Evolutionary conservation across 1,139 yeast genomes (phyloP).

Genomic region (Suhomyces ambrosiae): DNA sequence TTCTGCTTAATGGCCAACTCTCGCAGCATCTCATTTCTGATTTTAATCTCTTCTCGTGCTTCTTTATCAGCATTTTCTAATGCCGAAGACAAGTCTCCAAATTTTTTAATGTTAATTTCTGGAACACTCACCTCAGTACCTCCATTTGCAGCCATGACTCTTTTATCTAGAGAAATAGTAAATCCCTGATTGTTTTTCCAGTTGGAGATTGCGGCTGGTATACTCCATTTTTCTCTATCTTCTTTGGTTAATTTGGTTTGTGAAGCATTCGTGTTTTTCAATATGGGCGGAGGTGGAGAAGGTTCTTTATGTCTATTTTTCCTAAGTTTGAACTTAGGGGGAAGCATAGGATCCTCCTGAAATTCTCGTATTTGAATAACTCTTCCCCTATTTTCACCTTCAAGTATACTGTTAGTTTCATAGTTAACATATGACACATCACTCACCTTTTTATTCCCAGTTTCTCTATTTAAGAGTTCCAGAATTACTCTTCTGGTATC

Average conservation of each 20-base stretch:
- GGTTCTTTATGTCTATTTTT: conserved; percentile 69
- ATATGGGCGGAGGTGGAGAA: conserved; percentile 63
- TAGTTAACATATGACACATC: conserved; percentile 26
- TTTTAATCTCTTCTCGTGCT: conserved; percentile 70
- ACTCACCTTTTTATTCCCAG: conserved; percentile 19
- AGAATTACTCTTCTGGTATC: conserved; percentile 34
- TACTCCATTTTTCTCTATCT: conserved; percentile 81
- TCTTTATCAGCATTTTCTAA: conserved; percentile 71
- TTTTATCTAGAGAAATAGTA: conserved; percentile 77
- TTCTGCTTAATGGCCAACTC: conserved; percentile 58
- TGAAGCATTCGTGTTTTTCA: conserved; percentile 27
- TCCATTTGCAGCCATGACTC: conserved; percentile 64
- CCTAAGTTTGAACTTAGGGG: conserved; percentile 73
- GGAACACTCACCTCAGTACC: conserved; percentile 26
- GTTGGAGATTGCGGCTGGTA: conserved; percentile 90
- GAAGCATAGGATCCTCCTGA: conserved; percentile 83
- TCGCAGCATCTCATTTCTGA: conserved; percentile 59
- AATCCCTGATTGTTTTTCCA: conserved; percentile 97
- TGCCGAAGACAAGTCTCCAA: conserved; percentile 68
- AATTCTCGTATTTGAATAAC: conserved; percentile 34
- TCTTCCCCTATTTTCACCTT: conserved; percentile 21
- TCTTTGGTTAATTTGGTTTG: conserved; percentile 61
- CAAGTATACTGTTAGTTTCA: conserved; percentile 19
- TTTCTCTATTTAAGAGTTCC: conserved; percentile 23
- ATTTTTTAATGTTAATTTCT: conserved; percentile 57